Percentiles rank a stretch among this genome's conserved stretches.
Conservation (phyloP, 2,329 filamentous ascomycete species). For the Clarireedia paspali region DNA sequence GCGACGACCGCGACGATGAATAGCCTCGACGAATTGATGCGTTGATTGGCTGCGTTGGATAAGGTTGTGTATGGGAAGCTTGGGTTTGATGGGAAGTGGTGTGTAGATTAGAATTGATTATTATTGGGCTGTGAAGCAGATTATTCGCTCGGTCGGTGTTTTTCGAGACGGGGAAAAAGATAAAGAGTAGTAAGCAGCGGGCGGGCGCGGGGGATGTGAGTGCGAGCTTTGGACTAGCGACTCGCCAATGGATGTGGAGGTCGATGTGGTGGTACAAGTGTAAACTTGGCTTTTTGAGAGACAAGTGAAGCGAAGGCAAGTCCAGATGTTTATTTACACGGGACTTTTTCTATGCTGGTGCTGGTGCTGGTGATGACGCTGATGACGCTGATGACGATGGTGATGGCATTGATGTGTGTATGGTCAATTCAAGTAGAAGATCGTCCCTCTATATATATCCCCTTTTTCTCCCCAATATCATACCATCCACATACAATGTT, state of each 20-base stretch:
- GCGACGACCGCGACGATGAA: background rate
- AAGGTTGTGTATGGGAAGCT: background rate
- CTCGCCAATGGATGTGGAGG: no score
- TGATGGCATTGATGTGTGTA: background rate
- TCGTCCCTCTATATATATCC: background rate
- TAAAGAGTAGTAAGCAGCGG: no score
- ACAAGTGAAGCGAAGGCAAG: background rate
- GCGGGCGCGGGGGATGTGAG: no score
- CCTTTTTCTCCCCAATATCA: background rate
- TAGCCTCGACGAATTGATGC: background rate
- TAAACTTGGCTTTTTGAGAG: background rate
- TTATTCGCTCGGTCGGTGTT: no score
- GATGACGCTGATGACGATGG: no score
- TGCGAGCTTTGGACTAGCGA: no score
- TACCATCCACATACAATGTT: background rate
- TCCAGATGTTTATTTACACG: no score
- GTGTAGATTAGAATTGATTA: background rate
- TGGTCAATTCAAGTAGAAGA: background rate
- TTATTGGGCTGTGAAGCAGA: background rate
- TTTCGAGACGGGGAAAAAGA: no score
- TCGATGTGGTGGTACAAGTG: no score
- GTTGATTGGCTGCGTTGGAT: slow-evolving; percentile 1
- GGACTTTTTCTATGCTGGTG: background rate
- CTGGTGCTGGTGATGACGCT: no score
- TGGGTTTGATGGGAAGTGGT: background rate